A percentile compares a stretch with the other conserved stretches of the same genome.
These are phyloP conservation scores for Apiospora sp. DNA, from an alignment of 2,329 filamentous ascomycete species.

Conservation along the genomic window DNA sequence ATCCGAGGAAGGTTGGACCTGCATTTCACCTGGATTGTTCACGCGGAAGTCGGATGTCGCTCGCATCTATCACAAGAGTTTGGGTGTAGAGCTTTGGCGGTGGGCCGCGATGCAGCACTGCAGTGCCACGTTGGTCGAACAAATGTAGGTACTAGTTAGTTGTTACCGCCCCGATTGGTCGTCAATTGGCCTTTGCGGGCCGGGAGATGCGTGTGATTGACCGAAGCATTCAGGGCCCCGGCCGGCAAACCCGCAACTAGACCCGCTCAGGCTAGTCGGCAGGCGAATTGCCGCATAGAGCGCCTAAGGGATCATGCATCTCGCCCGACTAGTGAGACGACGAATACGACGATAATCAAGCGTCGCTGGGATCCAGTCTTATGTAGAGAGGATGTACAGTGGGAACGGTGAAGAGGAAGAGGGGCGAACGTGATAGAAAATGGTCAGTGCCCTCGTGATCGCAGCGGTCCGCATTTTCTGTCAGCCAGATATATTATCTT, in stretches of 20 bases:
- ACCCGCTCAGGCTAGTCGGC: constrained; percentile 8
- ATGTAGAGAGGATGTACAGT: background rate
- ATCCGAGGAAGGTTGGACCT: background rate
- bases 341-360: constrained; percentile 2
- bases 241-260: constrained; percentile 15
- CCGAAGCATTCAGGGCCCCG: constrained; percentile 6
- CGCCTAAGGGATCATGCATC: constrained; percentile 13
- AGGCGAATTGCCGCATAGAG: constrained; percentile 9
- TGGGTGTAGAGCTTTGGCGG: background rate
- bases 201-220: constrained; percentile 15
- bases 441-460: constrained; percentile 6
- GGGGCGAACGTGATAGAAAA: constrained; percentile 5
- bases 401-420: constrained; percentile 14
- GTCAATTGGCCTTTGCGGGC: constrained; percentile 6
- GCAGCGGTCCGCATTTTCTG: constrained; percentile 9
- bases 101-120: background rate
- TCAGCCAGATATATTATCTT: constrained; percentile 5
- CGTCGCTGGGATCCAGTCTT: background rate
- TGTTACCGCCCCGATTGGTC: background rate
- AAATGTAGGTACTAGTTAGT: background rate
- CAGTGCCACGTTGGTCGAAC: constrained; percentile 1
- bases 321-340: constrained; percentile 16
- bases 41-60: background rate
- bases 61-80: background rate
- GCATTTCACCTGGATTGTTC: background rate